Conservation (phyloP, 1,139 yeast species). For the Candida tropicalis region DNA sequence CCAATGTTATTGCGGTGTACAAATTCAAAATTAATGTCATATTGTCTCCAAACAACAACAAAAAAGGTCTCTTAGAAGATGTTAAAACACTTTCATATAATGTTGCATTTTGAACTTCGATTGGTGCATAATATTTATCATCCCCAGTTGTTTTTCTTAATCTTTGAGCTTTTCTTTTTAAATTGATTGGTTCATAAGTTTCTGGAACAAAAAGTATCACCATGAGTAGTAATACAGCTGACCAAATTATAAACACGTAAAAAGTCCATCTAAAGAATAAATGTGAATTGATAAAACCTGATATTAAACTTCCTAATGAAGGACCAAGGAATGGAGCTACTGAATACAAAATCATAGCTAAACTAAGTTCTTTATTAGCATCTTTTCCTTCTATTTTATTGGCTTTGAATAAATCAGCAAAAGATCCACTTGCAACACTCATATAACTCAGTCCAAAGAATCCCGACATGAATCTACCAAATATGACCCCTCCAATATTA, state of each 20-base stretch:
- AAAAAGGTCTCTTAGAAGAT: conserved; percentile 56
- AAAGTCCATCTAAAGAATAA: conserved; percentile 47
- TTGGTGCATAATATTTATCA: conserved; percentile 45
- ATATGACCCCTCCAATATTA: conserved; percentile 31
- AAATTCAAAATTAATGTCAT: conserved; percentile 64
- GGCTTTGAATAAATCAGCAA: conserved; percentile 32
- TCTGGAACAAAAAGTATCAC: conserved; percentile 50
- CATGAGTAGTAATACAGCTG: conserved; percentile 33
- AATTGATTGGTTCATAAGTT: conserved; percentile 47
- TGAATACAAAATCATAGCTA: conserved; percentile 32
- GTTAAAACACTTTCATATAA: conserved; percentile 32
- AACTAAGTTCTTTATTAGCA: conserved; percentile 27
- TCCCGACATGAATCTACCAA: conserved; percentile 37
- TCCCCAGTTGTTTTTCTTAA: conserved; percentile 49
- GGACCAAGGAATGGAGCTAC: conserved; percentile 38
- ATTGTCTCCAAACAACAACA: conserved; percentile 56
- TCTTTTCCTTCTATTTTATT: conserved; percentile 17
- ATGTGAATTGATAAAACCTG: conserved; percentile 31
- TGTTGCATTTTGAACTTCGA: conserved; percentile 36
- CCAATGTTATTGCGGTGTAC: conserved; percentile 62
- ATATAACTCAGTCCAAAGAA: conserved; percentile 37
- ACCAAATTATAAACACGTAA: conserved; percentile 41
- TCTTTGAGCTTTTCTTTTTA: conserved; percentile 48
- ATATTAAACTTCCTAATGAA: conserved; percentile 33
- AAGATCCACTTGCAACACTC: conserved; percentile 40